phyloP scores from a whole-genome alignment of 768 basidiomycete species.

The Leucogyrophana mollusca region DNA sequence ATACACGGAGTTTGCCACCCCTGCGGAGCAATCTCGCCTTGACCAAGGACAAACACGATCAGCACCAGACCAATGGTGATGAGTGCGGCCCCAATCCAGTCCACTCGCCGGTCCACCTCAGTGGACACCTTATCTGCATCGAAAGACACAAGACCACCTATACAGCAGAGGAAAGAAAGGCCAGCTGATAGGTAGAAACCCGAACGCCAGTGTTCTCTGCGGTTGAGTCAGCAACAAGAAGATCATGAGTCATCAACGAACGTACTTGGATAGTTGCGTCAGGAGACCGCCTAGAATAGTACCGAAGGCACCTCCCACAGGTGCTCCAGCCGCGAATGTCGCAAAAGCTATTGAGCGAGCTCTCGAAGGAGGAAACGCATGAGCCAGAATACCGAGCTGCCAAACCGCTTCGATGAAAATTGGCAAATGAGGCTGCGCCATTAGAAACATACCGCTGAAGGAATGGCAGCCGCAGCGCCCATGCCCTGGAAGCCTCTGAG shows the following conservation, averaged over 20 bases:
- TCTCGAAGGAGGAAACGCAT: slow-evolving; percentile 66
- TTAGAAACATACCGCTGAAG: slow-evolving; percentile 54
- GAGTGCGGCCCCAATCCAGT: slow-evolving; percentile 75
- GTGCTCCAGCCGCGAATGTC: slow-evolving; percentile 82
- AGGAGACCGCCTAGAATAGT: slow-evolving; percentile 68
- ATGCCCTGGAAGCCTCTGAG: slow-evolving; percentile 78
- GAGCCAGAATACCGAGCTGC: slow-evolving; percentile 80
- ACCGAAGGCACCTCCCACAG: slow-evolving; percentile 76
- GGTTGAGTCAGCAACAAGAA: neutral
- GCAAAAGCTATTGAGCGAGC: slow-evolving; percentile 78
- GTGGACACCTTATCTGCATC: slow-evolving; percentile 49
- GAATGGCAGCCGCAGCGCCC: slow-evolving; percentile 76
- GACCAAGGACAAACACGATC: slow-evolving; percentile 70
- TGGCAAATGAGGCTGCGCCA: neutral
- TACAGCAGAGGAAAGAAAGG: slow-evolving; percentile 48
- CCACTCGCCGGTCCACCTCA: slow-evolving; percentile 50
- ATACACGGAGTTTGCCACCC: slow-evolving; percentile 62
- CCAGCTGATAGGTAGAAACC: slow-evolving; percentile 61
- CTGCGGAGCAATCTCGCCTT: slow-evolving; percentile 56
- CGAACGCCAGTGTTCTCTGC: slow-evolving; percentile 61
- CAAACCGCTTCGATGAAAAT: neutral
- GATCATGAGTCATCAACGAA: neutral
- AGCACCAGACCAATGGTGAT: slow-evolving; percentile 66
- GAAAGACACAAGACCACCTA: slow-evolving; percentile 58
- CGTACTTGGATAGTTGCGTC: slow-evolving; percentile 49